Conservation (phyloP, 257 asterid species). For the Cinchona pubescens region DNA sequence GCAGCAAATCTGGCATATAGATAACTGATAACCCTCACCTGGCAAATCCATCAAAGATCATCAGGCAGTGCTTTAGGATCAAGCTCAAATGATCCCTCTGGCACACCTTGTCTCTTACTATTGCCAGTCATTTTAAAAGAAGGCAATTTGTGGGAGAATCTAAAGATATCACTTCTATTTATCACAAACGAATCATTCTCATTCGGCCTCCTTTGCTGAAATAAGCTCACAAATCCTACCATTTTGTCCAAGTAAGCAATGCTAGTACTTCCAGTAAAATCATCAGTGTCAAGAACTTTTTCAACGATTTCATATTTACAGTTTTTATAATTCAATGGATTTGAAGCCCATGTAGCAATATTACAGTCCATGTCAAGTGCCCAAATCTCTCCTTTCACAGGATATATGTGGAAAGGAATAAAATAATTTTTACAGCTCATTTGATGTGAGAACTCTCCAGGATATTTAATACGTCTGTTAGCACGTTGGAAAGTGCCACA, state of each 20-base stretch:
- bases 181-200: background rate
- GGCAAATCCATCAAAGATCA: background rate
- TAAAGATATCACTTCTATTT: background rate
- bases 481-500: conserved; percentile 53
- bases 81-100: conserved; percentile 12
- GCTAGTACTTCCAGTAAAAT: conserved; percentile 29
- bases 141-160: background rate
- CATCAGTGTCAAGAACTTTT: conserved; percentile 46
- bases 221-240: conserved; percentile 29
- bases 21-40: background rate
- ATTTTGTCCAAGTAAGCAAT: conserved; percentile 57
- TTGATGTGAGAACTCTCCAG: conserved; percentile 42
- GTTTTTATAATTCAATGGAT: conserved; percentile 26
- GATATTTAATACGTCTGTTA: conserved; percentile 9
- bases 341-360: too few relatives aligned
- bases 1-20: too few relatives aligned
- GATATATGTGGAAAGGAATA: conserved; percentile 39
- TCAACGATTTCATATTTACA: conserved; percentile 59
- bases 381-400: conserved; percentile 62
- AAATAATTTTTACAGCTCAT: conserved; percentile 35
- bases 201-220: background rate
- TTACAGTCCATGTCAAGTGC: conserved; percentile 54
- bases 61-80: background rate
- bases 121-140: conserved; percentile 5
- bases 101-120: conserved; percentile 4